A percentile compares a stretch with the other conserved stretches of the same genome.
phyloP scores from a whole-genome alignment of 129 eudicot species.

The Flaveria bidentis region DNA sequence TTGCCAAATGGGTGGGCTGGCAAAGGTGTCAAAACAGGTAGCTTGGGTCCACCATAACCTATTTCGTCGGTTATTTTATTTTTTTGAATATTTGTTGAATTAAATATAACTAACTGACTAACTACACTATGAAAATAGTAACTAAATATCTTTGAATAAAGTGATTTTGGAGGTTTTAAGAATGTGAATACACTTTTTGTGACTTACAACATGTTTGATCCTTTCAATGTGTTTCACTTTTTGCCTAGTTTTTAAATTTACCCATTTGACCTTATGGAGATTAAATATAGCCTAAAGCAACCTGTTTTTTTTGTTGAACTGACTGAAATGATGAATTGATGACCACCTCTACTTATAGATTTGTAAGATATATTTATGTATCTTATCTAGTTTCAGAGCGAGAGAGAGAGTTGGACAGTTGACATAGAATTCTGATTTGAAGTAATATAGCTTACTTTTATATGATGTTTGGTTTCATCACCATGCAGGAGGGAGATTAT shows the following conservation, averaged over 20 bases:
- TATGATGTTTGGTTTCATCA: slow-evolving; percentile 28
- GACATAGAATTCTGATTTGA: not conserved
- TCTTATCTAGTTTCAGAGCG: not conserved
- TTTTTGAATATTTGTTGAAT: not conserved
- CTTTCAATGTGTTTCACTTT: not conserved
- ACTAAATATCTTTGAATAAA: not conserved
- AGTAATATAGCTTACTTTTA: slow-evolving; percentile 1
- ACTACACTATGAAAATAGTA: not conserved
- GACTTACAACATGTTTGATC: not conserved
- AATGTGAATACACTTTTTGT: not conserved
- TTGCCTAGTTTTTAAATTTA: not conserved
- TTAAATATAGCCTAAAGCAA: not conserved
- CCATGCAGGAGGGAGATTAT: slow-evolving; percentile 48
- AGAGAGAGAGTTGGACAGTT: not conserved
- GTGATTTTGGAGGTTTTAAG: not conserved
- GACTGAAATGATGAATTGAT: not conserved
- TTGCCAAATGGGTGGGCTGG: slow-evolving; percentile 3
- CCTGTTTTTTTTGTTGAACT: not conserved
- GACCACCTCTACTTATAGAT: not conserved
- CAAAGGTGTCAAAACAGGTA: not conserved
- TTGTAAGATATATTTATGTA: not conserved
- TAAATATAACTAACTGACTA: slow-evolving; percentile 12
- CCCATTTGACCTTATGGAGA: not conserved
- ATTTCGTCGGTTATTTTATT: not conserved
- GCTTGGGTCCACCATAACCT: not conserved